phyloP scores from a whole-genome alignment of 768 basidiomycete species.

The Rhizopogon roseolus region DNA sequence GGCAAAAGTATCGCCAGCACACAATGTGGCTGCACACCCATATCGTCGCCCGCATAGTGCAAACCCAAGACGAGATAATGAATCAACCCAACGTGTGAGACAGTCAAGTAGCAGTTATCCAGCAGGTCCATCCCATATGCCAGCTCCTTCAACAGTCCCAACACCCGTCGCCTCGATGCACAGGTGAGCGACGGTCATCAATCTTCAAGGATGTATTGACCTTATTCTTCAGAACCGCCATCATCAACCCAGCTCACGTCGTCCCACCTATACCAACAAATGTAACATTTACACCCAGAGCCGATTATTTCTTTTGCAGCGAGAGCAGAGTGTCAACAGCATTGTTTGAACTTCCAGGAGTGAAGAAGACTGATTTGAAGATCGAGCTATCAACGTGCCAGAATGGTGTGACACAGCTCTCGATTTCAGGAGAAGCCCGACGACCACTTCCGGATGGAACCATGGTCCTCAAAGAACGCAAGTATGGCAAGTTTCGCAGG shows the following conservation, averaged over 20 bases:
- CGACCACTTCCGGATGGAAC: slow-evolving; percentile 38
- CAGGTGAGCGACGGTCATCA: slow-evolving; percentile 3
- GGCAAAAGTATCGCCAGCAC: slow-evolving; percentile 19
- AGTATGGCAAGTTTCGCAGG: slow-evolving; percentile 45
- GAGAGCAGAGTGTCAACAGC: slow-evolving; percentile 48
- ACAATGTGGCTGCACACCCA: slow-evolving; percentile 4
- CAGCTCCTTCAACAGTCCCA: slow-evolving; percentile 6
- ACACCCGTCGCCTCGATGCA: slow-evolving; percentile 1
- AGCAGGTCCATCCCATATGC: slow-evolving; percentile 5
- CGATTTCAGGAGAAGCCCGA: slow-evolving; percentile 42
- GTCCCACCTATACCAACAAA: slow-evolving; percentile 4
- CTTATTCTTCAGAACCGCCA: slow-evolving; percentile 12
- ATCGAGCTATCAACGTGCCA: slow-evolving; percentile 60
- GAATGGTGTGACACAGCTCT: slow-evolving; percentile 60
- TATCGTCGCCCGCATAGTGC: slow-evolving; percentile 10
- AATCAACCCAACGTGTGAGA: slow-evolving; percentile 26
- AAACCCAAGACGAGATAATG: slow-evolving; percentile 29
- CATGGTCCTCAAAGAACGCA: slow-evolving; percentile 50
- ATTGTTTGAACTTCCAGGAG: slow-evolving; percentile 67
- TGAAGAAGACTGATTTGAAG: slow-evolving; percentile 51
- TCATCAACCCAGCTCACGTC: slow-evolving; percentile 22
- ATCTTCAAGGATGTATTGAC: slow-evolving; percentile 9
- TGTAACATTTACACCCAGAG: slow-evolving; percentile 43
- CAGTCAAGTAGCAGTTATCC: slow-evolving; percentile 12
- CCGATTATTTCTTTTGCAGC: slow-evolving; percentile 56